phyloP scores from a whole-genome alignment of 2,329 filamentous ascomycete species.

The Fusarium sp. region DNA sequence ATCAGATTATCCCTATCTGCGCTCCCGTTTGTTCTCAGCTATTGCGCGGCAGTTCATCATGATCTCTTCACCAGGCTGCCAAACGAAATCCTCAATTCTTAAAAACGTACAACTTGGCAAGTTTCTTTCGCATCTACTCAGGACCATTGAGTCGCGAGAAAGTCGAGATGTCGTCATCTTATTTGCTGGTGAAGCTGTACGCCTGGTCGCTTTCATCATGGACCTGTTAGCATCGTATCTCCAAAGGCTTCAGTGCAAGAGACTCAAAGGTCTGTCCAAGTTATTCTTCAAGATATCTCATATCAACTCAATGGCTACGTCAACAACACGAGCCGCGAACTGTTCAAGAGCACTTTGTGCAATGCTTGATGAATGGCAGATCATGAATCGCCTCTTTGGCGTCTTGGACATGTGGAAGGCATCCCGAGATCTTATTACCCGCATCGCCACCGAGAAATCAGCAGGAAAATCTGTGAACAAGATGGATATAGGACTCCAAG shows the following conservation, averaged over 20 bases:
- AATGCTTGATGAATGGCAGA: slow-evolving; percentile 3
- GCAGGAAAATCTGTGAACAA: accelerated
- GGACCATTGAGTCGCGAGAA: not conserved
- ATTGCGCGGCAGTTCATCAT: not conserved
- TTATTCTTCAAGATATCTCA: not conserved
- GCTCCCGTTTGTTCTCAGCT: not conserved
- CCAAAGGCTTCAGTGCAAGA: not conserved
- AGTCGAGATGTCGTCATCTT: not conserved
- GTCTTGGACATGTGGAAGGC: not conserved
- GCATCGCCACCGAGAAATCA: accelerated
- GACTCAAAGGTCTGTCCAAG: not conserved
- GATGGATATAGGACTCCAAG: not conserved
- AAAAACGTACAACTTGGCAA: not conserved
- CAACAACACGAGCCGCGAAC: not conserved
- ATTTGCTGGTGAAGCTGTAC: not conserved
- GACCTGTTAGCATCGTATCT: not conserved
- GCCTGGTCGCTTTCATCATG: not conserved
- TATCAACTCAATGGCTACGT: not conserved
- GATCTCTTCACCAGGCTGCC: not conserved
- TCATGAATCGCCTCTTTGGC: slow-evolving; percentile 4
- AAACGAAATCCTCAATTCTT: not conserved
- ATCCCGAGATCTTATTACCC: not conserved
- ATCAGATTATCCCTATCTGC: not conserved
- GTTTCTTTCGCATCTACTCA: not conserved
- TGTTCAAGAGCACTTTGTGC: not conserved